Base-by-base conservation (phyloP, 805 yeast species). In the Candida quercuum region DNA sequence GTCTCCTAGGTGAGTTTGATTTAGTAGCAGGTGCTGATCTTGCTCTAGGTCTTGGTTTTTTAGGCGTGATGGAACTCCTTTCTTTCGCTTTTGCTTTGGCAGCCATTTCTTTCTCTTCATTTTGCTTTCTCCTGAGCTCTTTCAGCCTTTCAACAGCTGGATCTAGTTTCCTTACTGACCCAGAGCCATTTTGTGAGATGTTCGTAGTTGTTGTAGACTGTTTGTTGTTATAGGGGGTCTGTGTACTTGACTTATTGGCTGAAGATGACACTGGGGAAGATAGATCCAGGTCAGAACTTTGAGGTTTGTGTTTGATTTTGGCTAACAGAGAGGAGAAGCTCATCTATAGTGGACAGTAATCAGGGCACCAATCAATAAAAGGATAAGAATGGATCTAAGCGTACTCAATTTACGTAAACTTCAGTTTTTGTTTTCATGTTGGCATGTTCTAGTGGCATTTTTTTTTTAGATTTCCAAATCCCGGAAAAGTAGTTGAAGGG, bases 61-160 rank as follows among this genome's bases (percentile, higher is more conserved):
- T 28, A 34, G 11, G 18, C 31, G 13, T 12, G 32, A 18, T 11
- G 32, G 10, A 5, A 33, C 32, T 16, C 27, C 4, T 17, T 15
- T 21, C 22, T 13, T 33, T 39, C 9, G 35, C 49, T 39, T 66
- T 64, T 33, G 64, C 65, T 37, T 63, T 29, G 4, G 33, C 35
- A n/a, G 38, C 32, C 30, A 63, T 64, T 16, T 55, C 57, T 32
- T 53, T 59, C 37, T 54, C 57, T 26, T 73, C 73, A 28, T 61
- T 66, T 44, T 83, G 87, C 29, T 66, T 59, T 42, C 76, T 64
- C 52, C 91, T 64, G 3, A 79, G 75, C 40, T 81, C 88, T 46
- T 83, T 83, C 27, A 83, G 60, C 40, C 82, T 59, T 26, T 75
- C 76, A 8, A 83, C 86, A 4, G 86, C 86, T 0, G 89, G 87